Evolutionary conservation across 2,329 filamentous ascomycete genomes (phyloP), one percentile per base, ranked within the genome.

Genomic region (Didymella exigua): DNA sequence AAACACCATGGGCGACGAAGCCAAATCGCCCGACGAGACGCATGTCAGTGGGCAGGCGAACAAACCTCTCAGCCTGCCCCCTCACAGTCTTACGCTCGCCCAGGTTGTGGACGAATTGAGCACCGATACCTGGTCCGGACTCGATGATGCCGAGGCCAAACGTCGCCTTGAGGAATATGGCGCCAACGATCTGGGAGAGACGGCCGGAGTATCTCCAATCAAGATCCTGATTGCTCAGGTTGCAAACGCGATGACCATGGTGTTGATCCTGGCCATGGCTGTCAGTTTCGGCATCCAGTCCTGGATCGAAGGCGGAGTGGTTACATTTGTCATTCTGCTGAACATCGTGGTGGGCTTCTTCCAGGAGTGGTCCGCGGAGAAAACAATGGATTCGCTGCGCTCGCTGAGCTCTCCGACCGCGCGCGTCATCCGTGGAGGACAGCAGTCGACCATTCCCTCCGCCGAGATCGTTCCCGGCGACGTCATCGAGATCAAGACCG

Each of bases 231-330:
- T 89, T 54, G 87, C 88, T 65, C 89, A 92, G 72, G 74, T 91
- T 19, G 84, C 86, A 69, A 92, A 92, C 79, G 89, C 89, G 54
- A 91, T 91, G 89, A 89, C 89, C 61, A 71, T 89, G 72, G 87
- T 87, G 5, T 70, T 81, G n/a, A 76, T 81, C 30, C 64, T 80
- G 50, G 78, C 77, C 27, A 80, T 81, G 78, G 76, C 72, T 19
- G 77, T 81, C 40, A 79, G 76, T 42, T 80, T 79, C 58, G 78
- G 74, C 30, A 79, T 81, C 52, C 54, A 67, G 29, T 79, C 77
- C 0, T 81, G 72, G 69, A 80, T 81, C 54, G 78, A 81, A 67
- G 78, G 78, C 42, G 78, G 78, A 46, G 78, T 80, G 13, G 70
- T 80, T n/a, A 72, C 77, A 19, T 75, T 72, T 45, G 77, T 81